phyloP scores from a whole-genome alignment of 768 basidiomycete species.

The Tulasnella calospora region DNA sequence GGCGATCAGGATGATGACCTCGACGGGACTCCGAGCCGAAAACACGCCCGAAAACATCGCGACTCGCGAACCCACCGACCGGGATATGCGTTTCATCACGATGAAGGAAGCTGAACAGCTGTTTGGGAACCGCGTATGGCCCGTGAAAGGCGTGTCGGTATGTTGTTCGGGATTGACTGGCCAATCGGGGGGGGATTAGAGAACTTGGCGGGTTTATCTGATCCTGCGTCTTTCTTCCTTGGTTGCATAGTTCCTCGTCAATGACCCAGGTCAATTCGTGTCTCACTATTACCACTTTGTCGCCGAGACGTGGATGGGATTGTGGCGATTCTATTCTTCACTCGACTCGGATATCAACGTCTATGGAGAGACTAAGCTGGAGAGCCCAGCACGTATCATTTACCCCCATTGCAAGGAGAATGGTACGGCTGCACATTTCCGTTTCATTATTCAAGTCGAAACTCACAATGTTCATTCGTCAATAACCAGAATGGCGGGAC shows the following conservation, averaged over 20 bases:
- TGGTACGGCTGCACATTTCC: neutral
- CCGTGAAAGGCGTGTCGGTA: conserved; percentile 68
- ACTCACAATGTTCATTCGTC: too few relatives aligned
- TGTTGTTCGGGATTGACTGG: conserved; percentile 31
- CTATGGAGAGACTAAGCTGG: conserved; percentile 39
- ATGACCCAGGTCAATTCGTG: conserved; percentile 74
- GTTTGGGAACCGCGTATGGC: conserved; percentile 63
- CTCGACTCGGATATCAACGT: conserved; percentile 34
- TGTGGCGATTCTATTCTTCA: conserved; percentile 56
- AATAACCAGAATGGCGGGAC: conserved; percentile 67
- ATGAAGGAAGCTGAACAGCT: conserved; percentile 53
- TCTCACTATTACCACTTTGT: conserved; percentile 84
- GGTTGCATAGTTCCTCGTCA: conserved; percentile 39
- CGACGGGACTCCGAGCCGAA: conserved; percentile 42
- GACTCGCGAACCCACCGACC: conserved; percentile 58
- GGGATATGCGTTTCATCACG: conserved; percentile 58
- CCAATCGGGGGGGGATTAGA: neutral
- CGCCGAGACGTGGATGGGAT: conserved; percentile 72
- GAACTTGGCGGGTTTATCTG: neutral
- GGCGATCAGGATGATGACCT: conserved; percentile 32
- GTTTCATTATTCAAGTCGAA: too few relatives aligned
- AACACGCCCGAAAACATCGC: conserved; percentile 62
- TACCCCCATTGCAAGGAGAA: conserved; percentile 49
- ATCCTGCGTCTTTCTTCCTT: neutral
- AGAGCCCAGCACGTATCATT: conserved; percentile 62